phyloP scores from a whole-genome alignment of 192 early-diverging fungal species.

The Rhizophlyctis rosea region DNA sequence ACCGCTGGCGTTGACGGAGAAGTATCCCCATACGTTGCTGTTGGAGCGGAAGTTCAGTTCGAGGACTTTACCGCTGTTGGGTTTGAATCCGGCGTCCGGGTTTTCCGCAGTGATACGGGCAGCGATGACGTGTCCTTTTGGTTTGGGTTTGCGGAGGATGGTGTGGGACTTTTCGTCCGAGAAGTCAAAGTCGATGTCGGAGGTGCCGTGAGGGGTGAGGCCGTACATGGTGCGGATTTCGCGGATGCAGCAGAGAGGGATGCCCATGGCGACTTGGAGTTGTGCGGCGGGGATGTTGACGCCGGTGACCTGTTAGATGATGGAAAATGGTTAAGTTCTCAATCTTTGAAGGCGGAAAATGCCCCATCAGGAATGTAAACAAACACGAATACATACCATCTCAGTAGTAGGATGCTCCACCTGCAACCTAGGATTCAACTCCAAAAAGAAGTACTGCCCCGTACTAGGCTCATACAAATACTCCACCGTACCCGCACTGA shows the following conservation, averaged over 20 bases:
- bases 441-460: conserved; percentile 90
- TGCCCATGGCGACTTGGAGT: conserved; percentile 98
- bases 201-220: conserved; percentile 77
- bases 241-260: conserved; percentile 90
- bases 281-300: conserved; percentile 98
- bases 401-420: conserved; percentile 99
- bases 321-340: too few species aligned
- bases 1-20: conserved; percentile 90
- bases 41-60: conserved; percentile 96
- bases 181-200: conserved; percentile 94
- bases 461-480: conserved; percentile 89
- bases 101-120: conserved; percentile 98
- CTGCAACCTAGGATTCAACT: conserved; percentile 96
- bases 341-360: too few species aligned
- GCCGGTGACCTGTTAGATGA: conserved; percentile 64
- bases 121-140: conserved; percentile 98
- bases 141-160: conserved; percentile 86
- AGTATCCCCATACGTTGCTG: conserved; percentile 99
- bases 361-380: background rate
- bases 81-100: conserved; percentile 99
- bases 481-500: conserved; percentile 78
- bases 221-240: conserved; percentile 97
- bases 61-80: conserved; percentile 91
- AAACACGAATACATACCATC: conserved; percentile 59
- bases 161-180: conserved; percentile 65